These are phyloP conservation scores for Penicillium verhagenii DNA, from an alignment of 495 filamentous ascomycete species.

Conservation along the genomic window DNA sequence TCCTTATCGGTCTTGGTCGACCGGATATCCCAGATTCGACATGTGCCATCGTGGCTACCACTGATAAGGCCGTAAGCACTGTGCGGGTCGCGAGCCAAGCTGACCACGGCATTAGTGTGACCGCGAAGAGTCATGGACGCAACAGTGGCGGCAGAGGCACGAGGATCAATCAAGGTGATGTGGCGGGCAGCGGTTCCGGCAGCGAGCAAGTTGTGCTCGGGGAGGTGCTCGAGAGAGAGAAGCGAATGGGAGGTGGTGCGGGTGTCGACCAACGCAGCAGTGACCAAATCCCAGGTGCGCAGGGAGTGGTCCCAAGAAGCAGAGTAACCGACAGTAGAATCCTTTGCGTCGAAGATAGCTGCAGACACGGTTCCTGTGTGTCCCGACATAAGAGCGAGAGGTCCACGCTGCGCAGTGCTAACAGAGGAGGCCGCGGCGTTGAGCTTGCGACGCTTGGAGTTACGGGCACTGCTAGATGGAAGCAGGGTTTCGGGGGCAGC, in stretches of 20 bases:
- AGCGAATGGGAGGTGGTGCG: constrained; percentile 79
- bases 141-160: constrained; percentile 67
- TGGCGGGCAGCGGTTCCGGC: constrained; percentile 82
- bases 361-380: constrained; percentile 73
- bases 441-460: constrained; percentile 76
- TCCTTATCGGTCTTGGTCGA: constrained; percentile 64
- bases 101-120: constrained; percentile 79
- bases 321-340: constrained; percentile 87
- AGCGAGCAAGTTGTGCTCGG: constrained; percentile 69
- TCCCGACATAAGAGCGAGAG: constrained; percentile 67
- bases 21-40: constrained; percentile 88
- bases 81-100: constrained; percentile 65
- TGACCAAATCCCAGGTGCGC: constrained; percentile 87
- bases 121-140: constrained; percentile 85
- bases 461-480: constrained; percentile 54
- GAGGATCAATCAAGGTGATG: constrained; percentile 87
- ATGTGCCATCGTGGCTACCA: constrained; percentile 85
- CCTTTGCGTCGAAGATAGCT: constrained; percentile 77
- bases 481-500: constrained; percentile 64
- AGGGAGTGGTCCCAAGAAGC: constrained; percentile 85
- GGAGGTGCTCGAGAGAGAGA: constrained; percentile 68
- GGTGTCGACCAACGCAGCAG: constrained; percentile 68
- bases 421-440: constrained; percentile 48
- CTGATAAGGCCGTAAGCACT: constrained; percentile 79
- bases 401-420: constrained; percentile 69